phyloP scores from a whole-genome alignment of 371 early-diverging fungal genomes.

The Mucor velutinosus region DNA sequence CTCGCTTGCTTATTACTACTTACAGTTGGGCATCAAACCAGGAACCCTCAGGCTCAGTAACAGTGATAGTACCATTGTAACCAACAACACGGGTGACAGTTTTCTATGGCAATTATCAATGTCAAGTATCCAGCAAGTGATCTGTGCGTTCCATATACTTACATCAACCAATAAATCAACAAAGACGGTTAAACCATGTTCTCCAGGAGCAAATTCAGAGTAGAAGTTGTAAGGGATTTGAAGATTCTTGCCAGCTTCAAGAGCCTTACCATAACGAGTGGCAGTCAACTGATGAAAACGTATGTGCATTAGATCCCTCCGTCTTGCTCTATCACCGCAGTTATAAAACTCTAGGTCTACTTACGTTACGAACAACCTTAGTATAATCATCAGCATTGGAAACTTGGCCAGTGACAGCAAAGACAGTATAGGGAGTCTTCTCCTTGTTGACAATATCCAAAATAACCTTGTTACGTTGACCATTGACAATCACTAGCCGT shows the following conservation, averaged over 20 bases:
- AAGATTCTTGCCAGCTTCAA: constrained; percentile 35
- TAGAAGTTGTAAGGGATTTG: constrained; percentile 49
- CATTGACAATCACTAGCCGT: constrained; percentile 45
- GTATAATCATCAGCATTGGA: constrained; percentile 33
- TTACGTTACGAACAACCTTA: constrained; percentile 48
- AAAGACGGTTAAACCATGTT: constrained; percentile 42
- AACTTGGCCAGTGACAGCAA: constrained; percentile 46
- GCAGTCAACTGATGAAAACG: constrained; percentile 33
- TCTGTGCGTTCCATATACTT: constrained; percentile 19
- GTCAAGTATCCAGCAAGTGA: neutral
- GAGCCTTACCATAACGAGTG: constrained; percentile 36
- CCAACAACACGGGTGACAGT: constrained; percentile 44
- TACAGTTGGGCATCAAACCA: constrained; percentile 54
- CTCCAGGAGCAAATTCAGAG: constrained; percentile 51
- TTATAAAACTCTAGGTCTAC: neutral
- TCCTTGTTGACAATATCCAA: constrained; percentile 48
- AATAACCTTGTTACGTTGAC: constrained; percentile 48
- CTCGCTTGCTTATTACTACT: constrained; percentile 16
- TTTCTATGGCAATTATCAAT: constrained; percentile 23
- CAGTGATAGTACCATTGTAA: constrained; percentile 45
- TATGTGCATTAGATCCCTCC: neutral
- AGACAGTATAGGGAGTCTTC: constrained; percentile 34
- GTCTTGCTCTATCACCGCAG: neutral
- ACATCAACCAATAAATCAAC: constrained; percentile 46
- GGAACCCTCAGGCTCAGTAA: constrained; percentile 48